phyloP scores from a whole-genome alignment of 1,284 basidiomycete species.

The Caloboletus inedulis region DNA sequence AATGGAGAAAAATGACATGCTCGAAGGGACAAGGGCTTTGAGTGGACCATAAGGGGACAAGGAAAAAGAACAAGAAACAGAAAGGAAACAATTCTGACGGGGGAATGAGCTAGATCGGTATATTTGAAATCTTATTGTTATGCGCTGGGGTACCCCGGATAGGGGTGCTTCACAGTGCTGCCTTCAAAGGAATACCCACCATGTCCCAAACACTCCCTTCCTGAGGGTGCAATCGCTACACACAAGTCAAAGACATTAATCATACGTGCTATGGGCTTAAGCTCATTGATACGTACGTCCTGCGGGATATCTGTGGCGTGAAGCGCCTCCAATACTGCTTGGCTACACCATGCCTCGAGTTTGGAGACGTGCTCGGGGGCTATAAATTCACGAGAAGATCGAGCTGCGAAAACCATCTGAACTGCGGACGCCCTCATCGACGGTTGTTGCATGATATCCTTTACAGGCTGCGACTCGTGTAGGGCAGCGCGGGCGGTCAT shows the following conservation, averaged over 20 bases:
- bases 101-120: neutral
- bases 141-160: neutral
- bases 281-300: conserved; percentile 40
- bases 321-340: conserved; percentile 50
- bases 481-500: conserved; percentile 30
- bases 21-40: too few relatives aligned
- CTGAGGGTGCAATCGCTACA: conserved; percentile 37
- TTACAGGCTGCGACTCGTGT: conserved; percentile 29
- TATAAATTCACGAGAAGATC: conserved; percentile 74
- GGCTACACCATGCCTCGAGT: conserved; percentile 67
- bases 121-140: conserved; percentile 2
- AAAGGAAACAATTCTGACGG: too few relatives aligned
- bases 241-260: conserved; percentile 4
- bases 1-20: too few relatives aligned
- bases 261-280: neutral
- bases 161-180: conserved; percentile 9
- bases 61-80: too few relatives aligned
- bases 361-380: conserved; percentile 62
- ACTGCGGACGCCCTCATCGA: conserved; percentile 71
- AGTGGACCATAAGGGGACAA: too few relatives aligned
- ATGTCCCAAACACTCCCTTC: conserved; percentile 40
- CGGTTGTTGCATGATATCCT: conserved; percentile 29
- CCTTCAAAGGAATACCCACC: conserved; percentile 3
- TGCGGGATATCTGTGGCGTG: conserved; percentile 33
- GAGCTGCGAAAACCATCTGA: conserved; percentile 84